Evolutionary conservation across 2,329 filamentous ascomycete species (phyloP).

Genomic region (Xylariales sp.): DNA sequence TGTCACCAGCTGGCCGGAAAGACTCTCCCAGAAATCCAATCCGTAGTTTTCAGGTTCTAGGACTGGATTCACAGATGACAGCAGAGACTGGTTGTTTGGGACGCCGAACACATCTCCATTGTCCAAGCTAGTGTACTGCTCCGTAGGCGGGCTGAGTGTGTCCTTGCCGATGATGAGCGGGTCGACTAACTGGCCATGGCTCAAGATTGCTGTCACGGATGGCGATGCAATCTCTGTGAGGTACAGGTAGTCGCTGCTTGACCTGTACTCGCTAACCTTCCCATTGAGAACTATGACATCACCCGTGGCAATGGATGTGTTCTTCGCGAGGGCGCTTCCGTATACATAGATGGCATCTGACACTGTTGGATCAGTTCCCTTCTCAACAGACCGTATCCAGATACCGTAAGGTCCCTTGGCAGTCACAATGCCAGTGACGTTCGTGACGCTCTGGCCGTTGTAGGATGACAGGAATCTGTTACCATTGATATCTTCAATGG

Average conservation of each 20-base stretch:
- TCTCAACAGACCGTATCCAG: constrained; percentile 57
- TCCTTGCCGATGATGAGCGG: constrained; percentile 59
- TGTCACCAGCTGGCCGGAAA: constrained; percentile 64
- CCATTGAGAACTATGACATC: constrained; percentile 59
- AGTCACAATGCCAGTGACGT: constrained; percentile 60
- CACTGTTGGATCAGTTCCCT: constrained; percentile 50
- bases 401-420: constrained; percentile 59
- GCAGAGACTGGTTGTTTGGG: constrained; percentile 55
- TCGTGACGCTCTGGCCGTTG: constrained; percentile 49
- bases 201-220: constrained; percentile 46
- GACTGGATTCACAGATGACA: constrained; percentile 56
- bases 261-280: constrained; percentile 53
- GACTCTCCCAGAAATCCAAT: constrained; percentile 70
- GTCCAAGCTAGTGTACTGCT: constrained; percentile 59
- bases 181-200: constrained; percentile 47
- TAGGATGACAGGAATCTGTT: constrained; percentile 59
- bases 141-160: constrained; percentile 52
- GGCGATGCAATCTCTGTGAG: constrained; percentile 60
- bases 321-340: constrained; percentile 42
- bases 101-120: constrained; percentile 60
- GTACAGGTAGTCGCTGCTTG: constrained; percentile 52
- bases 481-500: constrained; percentile 63
- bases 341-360: constrained; percentile 67
- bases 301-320: constrained; percentile 48
- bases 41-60: constrained; percentile 60